A percentile compares a stretch with the other conserved stretches of the same genome.
These are phyloP conservation scores for Colletotrichum plurivorum DNA, from an alignment of 2,329 filamentous ascomycete genomes.

Conservation along the genomic window DNA sequence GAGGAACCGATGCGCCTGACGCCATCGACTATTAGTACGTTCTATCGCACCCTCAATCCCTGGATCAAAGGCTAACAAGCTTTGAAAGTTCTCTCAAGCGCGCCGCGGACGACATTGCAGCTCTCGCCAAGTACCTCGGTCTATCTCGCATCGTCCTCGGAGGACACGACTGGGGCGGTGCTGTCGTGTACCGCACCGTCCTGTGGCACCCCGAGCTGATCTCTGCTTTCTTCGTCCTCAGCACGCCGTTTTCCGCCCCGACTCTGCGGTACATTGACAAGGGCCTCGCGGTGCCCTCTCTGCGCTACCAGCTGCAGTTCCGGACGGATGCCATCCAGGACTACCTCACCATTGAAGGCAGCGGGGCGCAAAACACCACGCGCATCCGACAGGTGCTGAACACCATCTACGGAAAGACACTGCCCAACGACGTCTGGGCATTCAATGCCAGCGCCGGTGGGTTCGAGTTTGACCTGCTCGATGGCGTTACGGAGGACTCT, in stretches of 20 bases:
- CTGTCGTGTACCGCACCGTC: constrained; percentile 77
- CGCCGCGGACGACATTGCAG: constrained; percentile 78
- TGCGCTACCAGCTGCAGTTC: constrained; percentile 83
- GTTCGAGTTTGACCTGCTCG: constrained; percentile 71
- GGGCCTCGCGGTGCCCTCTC: constrained; percentile 74
- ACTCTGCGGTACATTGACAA: constrained; percentile 63
- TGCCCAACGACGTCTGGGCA: constrained; percentile 63
- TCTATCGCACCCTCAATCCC: not conserved
- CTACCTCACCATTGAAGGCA: constrained; percentile 53
- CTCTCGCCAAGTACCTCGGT: constrained; percentile 69
- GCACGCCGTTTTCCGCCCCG: constrained; percentile 77
- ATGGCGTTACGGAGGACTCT: constrained; percentile 62
- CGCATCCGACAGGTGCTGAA: constrained; percentile 76
- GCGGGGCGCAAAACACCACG: constrained; percentile 57
- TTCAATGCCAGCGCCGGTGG: constrained; percentile 72
- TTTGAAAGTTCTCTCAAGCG: constrained; percentile 75
- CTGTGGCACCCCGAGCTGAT: constrained; percentile 79
- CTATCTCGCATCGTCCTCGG: constrained; percentile 75
- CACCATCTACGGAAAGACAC: constrained; percentile 75
- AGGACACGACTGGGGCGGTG: constrained; percentile 88
- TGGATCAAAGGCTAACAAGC: constrained; percentile 50
- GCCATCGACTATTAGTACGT: constrained; percentile 26
- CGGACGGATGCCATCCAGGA: constrained; percentile 67
- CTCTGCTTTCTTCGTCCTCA: constrained; percentile 78
- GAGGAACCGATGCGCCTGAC: constrained; percentile 75